Conservation (phyloP, 352 stramenopile species). For the Phytophthora lateralis region DNA sequence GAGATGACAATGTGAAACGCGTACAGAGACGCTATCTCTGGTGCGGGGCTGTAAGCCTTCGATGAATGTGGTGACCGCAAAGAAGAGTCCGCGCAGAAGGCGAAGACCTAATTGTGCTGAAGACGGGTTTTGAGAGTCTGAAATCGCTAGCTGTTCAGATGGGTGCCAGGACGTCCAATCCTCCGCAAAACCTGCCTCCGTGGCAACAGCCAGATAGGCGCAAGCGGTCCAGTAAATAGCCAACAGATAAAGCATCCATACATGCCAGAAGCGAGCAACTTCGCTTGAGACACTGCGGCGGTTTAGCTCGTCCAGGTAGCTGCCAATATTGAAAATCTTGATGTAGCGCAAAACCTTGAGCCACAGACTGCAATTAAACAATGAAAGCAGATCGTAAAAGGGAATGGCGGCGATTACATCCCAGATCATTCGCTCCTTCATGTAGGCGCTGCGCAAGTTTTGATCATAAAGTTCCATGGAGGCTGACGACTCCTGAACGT, state of each 20-base stretch:
- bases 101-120: slow-evolving; percentile 6
- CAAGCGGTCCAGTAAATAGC: slow-evolving; percentile 68
- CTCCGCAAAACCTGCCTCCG: slow-evolving; percentile 41
- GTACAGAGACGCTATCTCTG: slow-evolving; percentile 3
- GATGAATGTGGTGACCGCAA: slow-evolving; percentile 46
- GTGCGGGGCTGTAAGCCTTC: slow-evolving; percentile 42
- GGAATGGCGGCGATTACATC: not conserved
- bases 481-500: slow-evolving; percentile 26
- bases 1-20: not conserved
- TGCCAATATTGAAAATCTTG: slow-evolving; percentile 54
- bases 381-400: slow-evolving; percentile 35
- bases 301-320: slow-evolving; percentile 62
- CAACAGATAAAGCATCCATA: slow-evolving; percentile 58
- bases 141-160: slow-evolving; percentile 41
- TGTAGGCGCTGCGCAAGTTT: slow-evolving; percentile 31
- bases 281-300: slow-evolving; percentile 56
- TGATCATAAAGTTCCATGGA: slow-evolving; percentile 60
- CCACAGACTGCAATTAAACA: slow-evolving; percentile 37
- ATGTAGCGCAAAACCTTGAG: slow-evolving; percentile 45
- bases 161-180: slow-evolving; percentile 61
- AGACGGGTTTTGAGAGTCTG: slow-evolving; percentile 30
- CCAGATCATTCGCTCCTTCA: not conserved
- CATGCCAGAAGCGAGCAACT: slow-evolving; percentile 46
- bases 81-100: slow-evolving; percentile 35
- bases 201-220: slow-evolving; percentile 49